These are phyloP conservation scores for Microdochium paspali DNA, from an alignment of 2,329 filamentous ascomycete genomes.

Conservation along the genomic window DNA sequence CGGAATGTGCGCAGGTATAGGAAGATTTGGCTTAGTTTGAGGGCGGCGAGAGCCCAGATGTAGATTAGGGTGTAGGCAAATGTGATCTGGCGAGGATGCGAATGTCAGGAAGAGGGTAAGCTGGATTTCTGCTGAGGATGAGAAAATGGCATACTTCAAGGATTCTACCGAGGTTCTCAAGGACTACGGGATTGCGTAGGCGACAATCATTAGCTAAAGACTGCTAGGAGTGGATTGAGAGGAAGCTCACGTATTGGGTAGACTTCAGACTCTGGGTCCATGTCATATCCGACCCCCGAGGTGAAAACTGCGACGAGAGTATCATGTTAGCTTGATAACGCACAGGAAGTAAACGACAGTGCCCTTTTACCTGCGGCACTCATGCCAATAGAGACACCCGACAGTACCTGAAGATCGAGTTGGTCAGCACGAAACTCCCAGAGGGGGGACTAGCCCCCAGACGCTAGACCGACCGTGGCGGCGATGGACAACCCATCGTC, in stretches of 20 bases:
- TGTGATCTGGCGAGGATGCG: slow-evolving; percentile 3
- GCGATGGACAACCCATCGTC: not conserved
- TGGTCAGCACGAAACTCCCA: not conserved
- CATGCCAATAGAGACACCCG: not conserved
- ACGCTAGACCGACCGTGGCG: not conserved
- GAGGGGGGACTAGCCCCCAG: not conserved
- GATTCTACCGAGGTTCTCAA: not conserved
- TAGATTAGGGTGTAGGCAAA: slow-evolving; percentile 11
- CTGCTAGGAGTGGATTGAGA: not conserved
- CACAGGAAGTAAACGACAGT: not conserved
- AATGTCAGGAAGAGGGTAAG: not conserved
- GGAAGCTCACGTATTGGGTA: slow-evolving; percentile 6
- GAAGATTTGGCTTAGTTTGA: slow-evolving; percentile 10
- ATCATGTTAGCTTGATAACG: not conserved
- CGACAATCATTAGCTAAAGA: not conserved
- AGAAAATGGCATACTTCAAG: not conserved
- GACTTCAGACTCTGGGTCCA: slow-evolving; percentile 4
- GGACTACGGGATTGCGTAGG: not conserved
- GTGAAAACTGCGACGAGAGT: slow-evolving; percentile 4
- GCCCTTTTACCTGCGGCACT: not conserved
- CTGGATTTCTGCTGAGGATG: too few species aligned
- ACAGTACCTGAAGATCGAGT: not conserved
- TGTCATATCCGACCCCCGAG: slow-evolving; percentile 9
- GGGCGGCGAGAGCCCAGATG: slow-evolving; percentile 9
- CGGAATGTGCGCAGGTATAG: slow-evolving; percentile 11